Conservation (phyloP, 352 stramenopile species). For the Phytophthora hybrid region DNA sequence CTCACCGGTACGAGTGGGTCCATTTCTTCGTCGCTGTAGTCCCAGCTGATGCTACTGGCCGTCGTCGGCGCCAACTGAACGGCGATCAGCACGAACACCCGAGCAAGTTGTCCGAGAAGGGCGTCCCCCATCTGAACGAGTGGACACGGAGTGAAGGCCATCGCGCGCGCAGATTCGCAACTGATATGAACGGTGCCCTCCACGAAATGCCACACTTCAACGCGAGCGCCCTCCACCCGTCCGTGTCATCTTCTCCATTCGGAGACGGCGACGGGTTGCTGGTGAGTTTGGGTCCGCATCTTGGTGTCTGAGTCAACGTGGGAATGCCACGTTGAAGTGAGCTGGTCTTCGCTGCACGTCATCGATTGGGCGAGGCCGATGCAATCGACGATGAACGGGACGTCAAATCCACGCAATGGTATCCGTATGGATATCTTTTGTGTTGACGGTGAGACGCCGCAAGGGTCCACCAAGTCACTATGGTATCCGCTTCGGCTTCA, state of each 20-base stretch:
- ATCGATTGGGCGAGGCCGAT: background rate
- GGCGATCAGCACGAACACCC: slow-evolving; percentile 12
- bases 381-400: slow-evolving; percentile 3
- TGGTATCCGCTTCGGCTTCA: slow-evolving; percentile 87
- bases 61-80: slow-evolving; percentile 10
- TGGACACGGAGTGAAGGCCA: slow-evolving; percentile 3
- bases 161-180: slow-evolving; percentile 21
- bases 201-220: background rate
- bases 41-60: slow-evolving; percentile 29
- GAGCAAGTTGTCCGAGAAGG: slow-evolving; percentile 22
- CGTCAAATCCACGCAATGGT: slow-evolving; percentile 25
- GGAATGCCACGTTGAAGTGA: slow-evolving; percentile 2
- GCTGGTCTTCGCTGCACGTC: background rate
- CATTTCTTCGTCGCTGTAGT: slow-evolving; percentile 29
- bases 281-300: background rate
- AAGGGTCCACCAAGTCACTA: too few relatives aligned
- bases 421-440: background rate
- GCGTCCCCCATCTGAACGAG: slow-evolving; percentile 22
- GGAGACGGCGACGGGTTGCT: too few relatives aligned
- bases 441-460: background rate
- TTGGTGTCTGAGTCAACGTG: background rate
- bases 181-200: slow-evolving; percentile 2
- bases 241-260: background rate
- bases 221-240: background rate
- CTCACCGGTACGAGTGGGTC: slow-evolving; percentile 17